These are phyloP conservation scores for Ganoderma boninense DNA, from an alignment of 1,284 basidiomycete species.

Conservation along the genomic window DNA sequence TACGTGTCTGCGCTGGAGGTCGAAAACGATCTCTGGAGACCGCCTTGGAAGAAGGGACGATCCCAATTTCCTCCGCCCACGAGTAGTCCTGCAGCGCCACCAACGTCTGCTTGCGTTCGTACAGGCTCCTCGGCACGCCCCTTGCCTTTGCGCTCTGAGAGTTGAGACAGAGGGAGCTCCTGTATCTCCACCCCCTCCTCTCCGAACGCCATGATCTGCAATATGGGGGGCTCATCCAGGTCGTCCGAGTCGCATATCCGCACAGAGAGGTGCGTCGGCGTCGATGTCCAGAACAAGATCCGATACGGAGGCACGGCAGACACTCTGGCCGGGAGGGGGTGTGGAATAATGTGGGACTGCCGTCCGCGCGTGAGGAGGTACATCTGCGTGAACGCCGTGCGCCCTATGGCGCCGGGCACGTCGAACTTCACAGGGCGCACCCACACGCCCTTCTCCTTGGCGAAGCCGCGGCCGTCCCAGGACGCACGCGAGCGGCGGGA, in stretches of 20 bases:
- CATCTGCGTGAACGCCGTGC: conserved; percentile 47
- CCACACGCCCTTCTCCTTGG: conserved; percentile 61
- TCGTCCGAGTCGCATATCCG: conserved; percentile 54
- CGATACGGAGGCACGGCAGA: conserved; percentile 57
- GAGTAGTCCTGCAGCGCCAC: conserved; percentile 72
- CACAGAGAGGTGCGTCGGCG: conserved; percentile 62
- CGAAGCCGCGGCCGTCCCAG: conserved; percentile 56
- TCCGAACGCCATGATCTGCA: conserved; percentile 74
- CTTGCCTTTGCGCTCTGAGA: conserved; percentile 58
- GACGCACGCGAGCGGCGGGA: conserved; percentile 59
- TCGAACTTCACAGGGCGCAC: conserved; percentile 58
- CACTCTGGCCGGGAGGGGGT: conserved; percentile 67
- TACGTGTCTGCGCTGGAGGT: conserved; percentile 51
- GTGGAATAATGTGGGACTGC: conserved; percentile 70
- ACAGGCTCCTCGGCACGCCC: conserved; percentile 52
- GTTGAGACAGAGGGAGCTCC: conserved; percentile 58
- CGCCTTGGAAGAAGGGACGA: conserved; percentile 50
- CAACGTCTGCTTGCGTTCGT: conserved; percentile 66
- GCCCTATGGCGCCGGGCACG: conserved; percentile 49
- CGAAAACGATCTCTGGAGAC: conserved; percentile 49
- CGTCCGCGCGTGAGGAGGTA: conserved; percentile 75
- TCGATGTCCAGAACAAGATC: conserved; percentile 63
- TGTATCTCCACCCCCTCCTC: conserved; percentile 77
- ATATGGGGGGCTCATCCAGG: conserved; percentile 47
- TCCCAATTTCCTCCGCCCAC: conserved; percentile 78